Percentiles rank a stretch among this genome's conserved stretches.
Conservation (phyloP, 805 yeast genomes). For the Metschnikowia vanudenii region DNA sequence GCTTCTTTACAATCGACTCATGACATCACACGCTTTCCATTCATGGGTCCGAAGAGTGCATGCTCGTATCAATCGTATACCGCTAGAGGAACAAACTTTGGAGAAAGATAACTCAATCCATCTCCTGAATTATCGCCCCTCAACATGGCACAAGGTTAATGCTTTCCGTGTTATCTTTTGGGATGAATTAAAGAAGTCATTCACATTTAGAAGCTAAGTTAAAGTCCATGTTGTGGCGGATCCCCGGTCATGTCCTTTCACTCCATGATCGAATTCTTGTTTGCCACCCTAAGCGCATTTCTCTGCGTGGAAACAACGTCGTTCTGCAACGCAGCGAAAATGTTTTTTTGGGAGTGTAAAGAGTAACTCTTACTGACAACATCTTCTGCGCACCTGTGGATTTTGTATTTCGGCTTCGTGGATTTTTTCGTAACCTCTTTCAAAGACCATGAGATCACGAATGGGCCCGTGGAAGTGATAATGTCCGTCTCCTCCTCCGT, state of each 20-base stretch:
- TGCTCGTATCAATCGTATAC: conserved; percentile 61
- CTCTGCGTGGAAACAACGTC: conserved; percentile 72
- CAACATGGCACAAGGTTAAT: conserved; percentile 51
- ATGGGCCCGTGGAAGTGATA: conserved; percentile 79
- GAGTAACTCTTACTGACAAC: conserved; percentile 78
- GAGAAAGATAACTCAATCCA: conserved; percentile 24
- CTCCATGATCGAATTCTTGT: conserved; percentile 8
- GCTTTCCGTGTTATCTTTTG: conserved; percentile 60
- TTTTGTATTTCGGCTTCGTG: conserved; percentile 46
- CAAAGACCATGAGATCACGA: conserved; percentile 77
- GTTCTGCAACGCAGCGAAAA: conserved; percentile 70
- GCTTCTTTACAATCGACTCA: conserved; percentile 39
- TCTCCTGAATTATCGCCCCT: conserved; percentile 44
- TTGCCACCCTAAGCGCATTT: conserved; percentile 51
- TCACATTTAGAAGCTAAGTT: conserved; percentile 39
- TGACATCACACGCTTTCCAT: conserved; percentile 59
- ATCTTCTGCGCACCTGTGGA: conserved; percentile 58
- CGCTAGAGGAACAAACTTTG: conserved; percentile 35
- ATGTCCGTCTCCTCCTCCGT: conserved; percentile 65
- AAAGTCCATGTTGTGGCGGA: too few species aligned
- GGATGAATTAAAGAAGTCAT: conserved; percentile 56
- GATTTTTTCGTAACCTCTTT: conserved; percentile 55
- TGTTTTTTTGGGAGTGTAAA: conserved; percentile 67
- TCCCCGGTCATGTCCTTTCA: background rate
- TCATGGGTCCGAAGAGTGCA: conserved; percentile 61